Conservation (phyloP, 768 basidiomycete genomes). For the Tricholoma saponaceum region DNA sequence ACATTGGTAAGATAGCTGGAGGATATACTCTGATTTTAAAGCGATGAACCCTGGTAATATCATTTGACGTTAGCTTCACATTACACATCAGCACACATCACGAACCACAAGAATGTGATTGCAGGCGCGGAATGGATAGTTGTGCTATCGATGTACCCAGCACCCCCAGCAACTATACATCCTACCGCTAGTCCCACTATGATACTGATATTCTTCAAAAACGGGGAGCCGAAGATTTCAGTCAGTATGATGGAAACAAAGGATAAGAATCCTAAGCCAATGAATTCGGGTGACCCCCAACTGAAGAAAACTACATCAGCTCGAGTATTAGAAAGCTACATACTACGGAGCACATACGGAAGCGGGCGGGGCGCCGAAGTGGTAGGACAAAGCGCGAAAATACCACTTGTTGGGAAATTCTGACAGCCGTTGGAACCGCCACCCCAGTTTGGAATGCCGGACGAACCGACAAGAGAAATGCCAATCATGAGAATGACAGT, state of each 20-base stretch:
- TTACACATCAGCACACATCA: background rate
- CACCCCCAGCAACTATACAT: conserved; percentile 75
- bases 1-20: conserved; percentile 53
- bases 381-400: conserved; percentile 70
- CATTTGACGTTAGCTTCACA: background rate
- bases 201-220: conserved; percentile 76
- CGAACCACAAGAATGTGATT: conserved; percentile 78
- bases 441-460: conserved; percentile 79
- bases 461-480: conserved; percentile 67
- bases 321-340: background rate
- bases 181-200: conserved; percentile 74
- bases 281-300: conserved; percentile 82
- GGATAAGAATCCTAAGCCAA: conserved; percentile 83
- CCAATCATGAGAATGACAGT: conserved; percentile 81
- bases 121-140: conserved; percentile 64
- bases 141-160: conserved; percentile 71
- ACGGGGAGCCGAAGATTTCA: conserved; percentile 81
- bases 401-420: conserved; percentile 53
- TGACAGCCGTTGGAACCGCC: conserved; percentile 77
- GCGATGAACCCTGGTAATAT: conserved; percentile 52
- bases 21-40: conserved; percentile 78
- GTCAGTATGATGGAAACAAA: conserved; percentile 74
- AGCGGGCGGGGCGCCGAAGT: conserved; percentile 67
- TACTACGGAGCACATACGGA: conserved; percentile 33
- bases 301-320: conserved; percentile 21